Evolutionary conservation across 192 early-diverging fungal species (phyloP).

Genomic region (Spinellus fusiger): DNA sequence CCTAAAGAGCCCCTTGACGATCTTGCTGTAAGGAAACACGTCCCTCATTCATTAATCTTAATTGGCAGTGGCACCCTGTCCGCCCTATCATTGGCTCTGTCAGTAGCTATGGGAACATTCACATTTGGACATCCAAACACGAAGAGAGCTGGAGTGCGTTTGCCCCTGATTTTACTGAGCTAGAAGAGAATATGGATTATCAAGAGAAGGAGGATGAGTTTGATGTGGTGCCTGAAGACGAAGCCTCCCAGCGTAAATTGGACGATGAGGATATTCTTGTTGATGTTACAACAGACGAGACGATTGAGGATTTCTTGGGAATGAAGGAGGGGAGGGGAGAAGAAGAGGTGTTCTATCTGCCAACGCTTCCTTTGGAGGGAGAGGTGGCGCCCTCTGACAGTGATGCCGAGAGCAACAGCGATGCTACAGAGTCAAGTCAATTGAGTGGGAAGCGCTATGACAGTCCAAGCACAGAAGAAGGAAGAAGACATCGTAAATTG

Average conservation of each 20-base stretch:
- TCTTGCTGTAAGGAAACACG: constrained; percentile 47
- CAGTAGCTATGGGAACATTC: constrained; percentile 74
- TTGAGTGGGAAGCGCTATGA: background rate
- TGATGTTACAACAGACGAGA: constrained; percentile 44
- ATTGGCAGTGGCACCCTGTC: constrained; percentile 75
- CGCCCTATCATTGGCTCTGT: constrained; percentile 81
- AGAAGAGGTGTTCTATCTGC: constrained; percentile 41
- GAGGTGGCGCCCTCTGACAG: background rate
- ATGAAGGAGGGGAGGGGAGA: constrained; percentile 40
- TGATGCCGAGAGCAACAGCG: background rate
- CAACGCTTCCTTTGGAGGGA: constrained; percentile 20
- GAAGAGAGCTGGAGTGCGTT: constrained; percentile 91
- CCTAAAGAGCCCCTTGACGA: constrained; percentile 81
- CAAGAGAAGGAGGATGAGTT: constrained; percentile 92
- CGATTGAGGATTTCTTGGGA: constrained; percentile 41
- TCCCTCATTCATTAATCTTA: background rate
- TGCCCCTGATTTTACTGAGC: constrained; percentile 87
- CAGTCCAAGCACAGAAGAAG: background rate
- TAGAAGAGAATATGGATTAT: constrained; percentile 95
- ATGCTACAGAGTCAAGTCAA: background rate
- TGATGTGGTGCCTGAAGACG: constrained; percentile 63
- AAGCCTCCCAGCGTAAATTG: constrained; percentile 34
- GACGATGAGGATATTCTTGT: constrained; percentile 41
- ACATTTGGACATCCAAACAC: constrained; percentile 77
- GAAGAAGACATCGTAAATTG: background rate